Conservation (phyloP, 2,329 filamentous ascomycete species). For the Clonostachys sp. region DNA sequence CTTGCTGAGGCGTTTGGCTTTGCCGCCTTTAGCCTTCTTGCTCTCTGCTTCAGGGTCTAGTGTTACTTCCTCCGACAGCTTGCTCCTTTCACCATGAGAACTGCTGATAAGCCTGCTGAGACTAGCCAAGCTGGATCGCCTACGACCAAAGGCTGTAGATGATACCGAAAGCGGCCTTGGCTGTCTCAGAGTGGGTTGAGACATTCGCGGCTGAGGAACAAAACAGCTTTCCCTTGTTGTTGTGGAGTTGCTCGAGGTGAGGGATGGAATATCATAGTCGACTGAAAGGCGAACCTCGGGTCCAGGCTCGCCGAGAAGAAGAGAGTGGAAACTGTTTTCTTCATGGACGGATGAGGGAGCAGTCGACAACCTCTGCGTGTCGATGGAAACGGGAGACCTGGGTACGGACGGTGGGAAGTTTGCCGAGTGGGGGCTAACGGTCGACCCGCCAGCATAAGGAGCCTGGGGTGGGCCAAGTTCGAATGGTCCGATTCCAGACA, state of each 20-base stretch:
- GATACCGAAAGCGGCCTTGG: slow-evolving; percentile 60
- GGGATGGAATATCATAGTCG: slow-evolving; percentile 66
- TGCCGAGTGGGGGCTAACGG: slow-evolving; percentile 62
- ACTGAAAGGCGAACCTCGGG: slow-evolving; percentile 68
- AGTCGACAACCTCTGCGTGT: slow-evolving; percentile 69
- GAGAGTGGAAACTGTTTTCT: slow-evolving; percentile 65
- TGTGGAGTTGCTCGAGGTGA: slow-evolving; percentile 72
- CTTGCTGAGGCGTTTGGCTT: slow-evolving; percentile 65
- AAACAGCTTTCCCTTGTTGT: slow-evolving; percentile 65
- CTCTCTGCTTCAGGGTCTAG: slow-evolving; percentile 46
- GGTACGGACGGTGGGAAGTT: slow-evolving; percentile 62
- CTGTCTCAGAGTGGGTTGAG: slow-evolving; percentile 42
- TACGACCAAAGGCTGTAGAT: slow-evolving; percentile 58
- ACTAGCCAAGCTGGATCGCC: slow-evolving; percentile 72
- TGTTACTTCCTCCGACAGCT: slow-evolving; percentile 65
- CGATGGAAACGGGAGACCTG: slow-evolving; percentile 63
- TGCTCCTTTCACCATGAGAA: slow-evolving; percentile 70
- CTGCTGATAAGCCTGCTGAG: slow-evolving; percentile 72
- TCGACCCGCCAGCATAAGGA: slow-evolving; percentile 30
- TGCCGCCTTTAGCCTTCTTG: slow-evolving; percentile 56
- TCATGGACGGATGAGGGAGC: slow-evolving; percentile 71
- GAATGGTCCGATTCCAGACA: slow-evolving; percentile 25
- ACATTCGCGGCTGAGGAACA: slow-evolving; percentile 35
- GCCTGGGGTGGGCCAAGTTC: slow-evolving; percentile 34
- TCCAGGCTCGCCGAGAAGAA: slow-evolving; percentile 69